phyloP scores from a whole-genome alignment of 1,284 basidiomycete species.

The Laetiporus sulphureus region DNA sequence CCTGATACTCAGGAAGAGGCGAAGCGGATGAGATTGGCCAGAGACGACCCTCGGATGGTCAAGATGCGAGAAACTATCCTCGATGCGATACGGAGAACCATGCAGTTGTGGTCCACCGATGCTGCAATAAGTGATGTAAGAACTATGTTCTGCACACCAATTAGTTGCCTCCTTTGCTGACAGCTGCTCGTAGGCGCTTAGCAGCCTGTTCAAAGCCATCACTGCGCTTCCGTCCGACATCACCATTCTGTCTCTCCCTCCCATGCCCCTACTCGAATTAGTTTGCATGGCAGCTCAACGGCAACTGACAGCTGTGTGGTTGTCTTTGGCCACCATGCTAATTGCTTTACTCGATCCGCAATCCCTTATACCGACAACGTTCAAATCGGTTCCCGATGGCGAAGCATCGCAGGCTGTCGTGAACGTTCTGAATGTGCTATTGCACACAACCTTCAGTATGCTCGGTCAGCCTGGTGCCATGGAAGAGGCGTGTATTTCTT shows the following conservation, averaged over 20 bases:
- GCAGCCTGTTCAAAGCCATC: slow-evolving; percentile 76
- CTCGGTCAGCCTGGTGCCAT: slow-evolving; percentile 59
- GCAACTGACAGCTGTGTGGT: slow-evolving; percentile 77
- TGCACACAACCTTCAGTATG: slow-evolving; percentile 52
- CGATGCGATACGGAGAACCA: slow-evolving; percentile 46
- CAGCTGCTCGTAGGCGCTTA: slow-evolving; percentile 47
- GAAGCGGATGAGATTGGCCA: slow-evolving; percentile 47
- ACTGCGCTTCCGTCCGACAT: slow-evolving; percentile 66
- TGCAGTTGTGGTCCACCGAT: slow-evolving; percentile 75
- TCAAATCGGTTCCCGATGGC: slow-evolving; percentile 33
- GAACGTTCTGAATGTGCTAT: slow-evolving; percentile 49
- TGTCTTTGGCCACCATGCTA: slow-evolving; percentile 73
- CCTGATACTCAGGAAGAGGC: slow-evolving; percentile 40
- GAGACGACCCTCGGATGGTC: slow-evolving; percentile 60
- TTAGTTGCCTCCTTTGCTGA: slow-evolving; percentile 4
- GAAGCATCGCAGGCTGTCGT: slow-evolving; percentile 43
- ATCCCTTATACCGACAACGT: slow-evolving; percentile 35
- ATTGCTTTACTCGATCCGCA: slow-evolving; percentile 77
- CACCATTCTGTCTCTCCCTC: slow-evolving; percentile 73
- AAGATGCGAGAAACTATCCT: slow-evolving; percentile 62
- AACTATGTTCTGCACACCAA: slow-evolving; percentile 10
- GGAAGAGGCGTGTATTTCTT: slow-evolving; percentile 51
- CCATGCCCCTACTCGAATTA: slow-evolving; percentile 71
- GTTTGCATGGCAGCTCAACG: slow-evolving; percentile 71
- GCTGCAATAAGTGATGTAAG: slow-evolving; percentile 70